phyloP scores from a whole-genome alignment of 2,329 filamentous ascomycete species.

The Paraconiothyrium sp. region DNA sequence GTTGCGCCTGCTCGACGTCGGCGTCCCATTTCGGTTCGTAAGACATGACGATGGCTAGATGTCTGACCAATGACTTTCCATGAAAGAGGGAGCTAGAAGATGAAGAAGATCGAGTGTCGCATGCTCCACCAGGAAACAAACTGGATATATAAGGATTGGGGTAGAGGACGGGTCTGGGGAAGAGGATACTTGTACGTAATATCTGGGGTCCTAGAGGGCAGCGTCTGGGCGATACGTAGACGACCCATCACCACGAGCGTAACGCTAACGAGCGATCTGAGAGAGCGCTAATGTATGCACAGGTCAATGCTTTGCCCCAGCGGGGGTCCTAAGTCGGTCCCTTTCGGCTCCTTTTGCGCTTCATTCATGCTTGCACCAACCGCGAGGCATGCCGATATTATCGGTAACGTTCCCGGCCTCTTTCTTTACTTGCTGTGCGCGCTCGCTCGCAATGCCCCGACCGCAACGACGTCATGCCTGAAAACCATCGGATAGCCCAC shows the following conservation, averaged over 20 bases:
- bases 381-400: slow-evolving; percentile 7
- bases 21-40: slow-evolving; percentile 20
- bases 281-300: slow-evolving; percentile 14
- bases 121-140: neutral
- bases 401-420: slow-evolving; percentile 11
- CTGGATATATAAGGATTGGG: slow-evolving; percentile 8
- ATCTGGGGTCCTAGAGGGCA: slow-evolving; percentile 2
- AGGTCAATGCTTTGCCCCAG: neutral
- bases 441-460: neutral
- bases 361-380: slow-evolving; percentile 8
- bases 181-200: slow-evolving; percentile 19
- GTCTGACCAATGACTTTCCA: neutral
- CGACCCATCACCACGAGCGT: neutral
- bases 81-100: neutral
- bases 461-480: neutral
- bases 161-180: slow-evolving; percentile 16
- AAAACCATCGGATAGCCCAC: neutral
- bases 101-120: neutral
- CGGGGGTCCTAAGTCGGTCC: neutral
- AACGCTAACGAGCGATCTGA: slow-evolving; percentile 6
- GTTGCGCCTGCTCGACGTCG: slow-evolving; percentile 3
- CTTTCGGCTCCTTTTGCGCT: slow-evolving; percentile 9
- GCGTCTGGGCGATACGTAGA: slow-evolving; percentile 4
- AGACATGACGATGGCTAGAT: slow-evolving; percentile 14
- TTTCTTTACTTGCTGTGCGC: neutral